phyloP scores from a whole-genome alignment of 2,329 filamentous ascomycete genomes.

The Stagonosporopsis cucurbitacearum region DNA sequence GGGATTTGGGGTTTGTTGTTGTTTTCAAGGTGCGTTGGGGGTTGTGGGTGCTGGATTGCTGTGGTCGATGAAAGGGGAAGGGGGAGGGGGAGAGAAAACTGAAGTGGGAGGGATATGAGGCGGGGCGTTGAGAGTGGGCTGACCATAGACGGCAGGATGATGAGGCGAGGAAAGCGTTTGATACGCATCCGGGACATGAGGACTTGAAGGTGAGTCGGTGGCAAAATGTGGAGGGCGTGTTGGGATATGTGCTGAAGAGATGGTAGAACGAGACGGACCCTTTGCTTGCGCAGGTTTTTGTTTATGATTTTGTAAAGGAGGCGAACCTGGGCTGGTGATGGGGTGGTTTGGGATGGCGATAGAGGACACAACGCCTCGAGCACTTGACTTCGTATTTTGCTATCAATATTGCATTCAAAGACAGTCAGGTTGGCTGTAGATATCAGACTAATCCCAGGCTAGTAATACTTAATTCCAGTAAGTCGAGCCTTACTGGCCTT shows the following conservation, averaged over 20 bases:
- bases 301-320: slow-evolving; percentile 38
- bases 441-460: too few relatives aligned
- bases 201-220: slow-evolving; percentile 27
- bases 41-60: too few relatives aligned
- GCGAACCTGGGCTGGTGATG: slow-evolving; percentile 34
- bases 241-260: not conserved
- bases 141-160: slow-evolving; percentile 11
- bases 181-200: slow-evolving; percentile 33
- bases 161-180: slow-evolving; percentile 29
- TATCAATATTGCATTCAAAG: too few relatives aligned
- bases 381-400: too few relatives aligned
- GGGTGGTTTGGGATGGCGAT: too few relatives aligned
- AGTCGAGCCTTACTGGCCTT: not conserved
- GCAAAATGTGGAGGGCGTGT: too few relatives aligned
- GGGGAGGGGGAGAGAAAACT: not conserved
- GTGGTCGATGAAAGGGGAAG: not conserved
- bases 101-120: not conserved
- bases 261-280: slow-evolving; percentile 36
- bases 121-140: not conserved
- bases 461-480: too few relatives aligned
- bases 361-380: too few relatives aligned
- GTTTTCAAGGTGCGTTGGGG: slow-evolving; percentile 24
- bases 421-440: too few relatives aligned
- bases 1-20: slow-evolving; percentile 38
- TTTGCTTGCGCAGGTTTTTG: slow-evolving; percentile 34